These are phyloP conservation scores for Saccharum spontaneum DNA, from an alignment of 176 grass and related monocot species.

Conservation along the genomic window DNA sequence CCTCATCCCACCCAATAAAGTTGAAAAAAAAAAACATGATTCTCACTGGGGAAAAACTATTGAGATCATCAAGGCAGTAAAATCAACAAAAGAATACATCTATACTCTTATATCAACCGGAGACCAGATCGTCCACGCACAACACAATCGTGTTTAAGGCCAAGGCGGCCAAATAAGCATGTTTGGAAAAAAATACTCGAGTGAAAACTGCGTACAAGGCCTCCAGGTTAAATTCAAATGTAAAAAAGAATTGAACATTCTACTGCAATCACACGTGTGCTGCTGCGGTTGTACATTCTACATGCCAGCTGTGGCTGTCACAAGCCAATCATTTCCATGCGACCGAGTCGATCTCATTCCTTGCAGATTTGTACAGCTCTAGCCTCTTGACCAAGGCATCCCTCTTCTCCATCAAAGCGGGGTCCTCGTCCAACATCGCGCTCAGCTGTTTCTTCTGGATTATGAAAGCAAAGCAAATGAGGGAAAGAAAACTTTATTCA, in stretches of 20 bases:
- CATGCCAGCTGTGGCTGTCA: neutral
- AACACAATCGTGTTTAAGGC: conserved; percentile 31
- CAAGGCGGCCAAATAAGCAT: conserved; percentile 39
- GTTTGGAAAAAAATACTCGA: neutral
- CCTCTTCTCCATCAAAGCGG: conserved; percentile 97
- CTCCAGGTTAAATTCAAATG: neutral
- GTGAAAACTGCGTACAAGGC: conserved; percentile 30
- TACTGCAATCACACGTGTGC: too few relatives aligned
- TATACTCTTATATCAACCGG: conserved; percentile 2
- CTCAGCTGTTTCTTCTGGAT: conserved; percentile 96
- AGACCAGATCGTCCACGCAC: conserved; percentile 13
- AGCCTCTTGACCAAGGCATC: conserved; percentile 85
- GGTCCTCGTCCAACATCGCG: conserved; percentile 96
- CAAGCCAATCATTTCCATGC: conserved; percentile 80
- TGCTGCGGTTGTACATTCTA: too few relatives aligned
- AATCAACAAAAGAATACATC: conserved; percentile 42
- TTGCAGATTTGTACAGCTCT: conserved; percentile 92
- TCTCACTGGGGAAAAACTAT: neutral
- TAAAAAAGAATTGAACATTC: too few relatives aligned
- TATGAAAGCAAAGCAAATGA: neutral
- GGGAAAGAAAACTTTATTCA: neutral
- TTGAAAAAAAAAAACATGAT: neutral
- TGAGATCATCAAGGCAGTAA: neutral
- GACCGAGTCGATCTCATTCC: conserved; percentile 92
- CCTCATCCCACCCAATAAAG: neutral